These are phyloP conservation scores for Fusarium virguliforme DNA, from an alignment of 2,329 filamentous ascomycete species.

Conservation along the genomic window DNA sequence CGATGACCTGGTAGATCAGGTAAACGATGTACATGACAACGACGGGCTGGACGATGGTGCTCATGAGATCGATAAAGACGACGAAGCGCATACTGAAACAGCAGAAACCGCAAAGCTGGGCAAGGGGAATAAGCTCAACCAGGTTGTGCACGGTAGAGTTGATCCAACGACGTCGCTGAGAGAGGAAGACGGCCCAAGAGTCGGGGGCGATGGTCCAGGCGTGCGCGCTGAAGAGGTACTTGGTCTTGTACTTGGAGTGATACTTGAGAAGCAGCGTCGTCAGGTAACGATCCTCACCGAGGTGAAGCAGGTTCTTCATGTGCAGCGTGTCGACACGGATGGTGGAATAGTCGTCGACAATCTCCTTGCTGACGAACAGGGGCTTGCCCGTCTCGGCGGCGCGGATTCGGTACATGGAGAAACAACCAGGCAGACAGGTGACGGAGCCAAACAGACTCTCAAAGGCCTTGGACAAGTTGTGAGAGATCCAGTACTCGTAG, in stretches of 20 bases:
- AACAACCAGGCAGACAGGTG: conserved; percentile 98
- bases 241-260: conserved; percentile 96
- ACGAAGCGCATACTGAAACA: conserved; percentile 99
- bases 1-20: conserved; percentile 81
- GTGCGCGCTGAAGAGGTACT: conserved; percentile 92
- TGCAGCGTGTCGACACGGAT: conserved; percentile 98
- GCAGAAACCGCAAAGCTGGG: conserved; percentile 98
- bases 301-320: conserved; percentile 97
- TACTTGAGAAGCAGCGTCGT: conserved; percentile 95
- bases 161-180: conserved; percentile 99
- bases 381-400: conserved; percentile 96
- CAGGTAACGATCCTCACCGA: conserved; percentile 97
- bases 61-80: conserved; percentile 93
- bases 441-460: conserved; percentile 97
- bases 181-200: conserved; percentile 94
- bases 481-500: conserved; percentile 99
- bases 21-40: conserved; percentile 92
- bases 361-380: conserved; percentile 93
- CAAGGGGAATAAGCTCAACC: conserved; percentile 92
- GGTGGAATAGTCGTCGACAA: conserved; percentile 89
- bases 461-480: conserved; percentile 97
- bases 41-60: conserved; percentile 92
- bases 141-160: conserved; percentile 99
- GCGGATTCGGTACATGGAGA: conserved; percentile 98
- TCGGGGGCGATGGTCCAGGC: conserved; percentile 98